Evolutionary conservation across 805 yeast species (phyloP), one percentile per base, ranked within the genome.

Genomic region (Danielia oregonensis): DNA sequence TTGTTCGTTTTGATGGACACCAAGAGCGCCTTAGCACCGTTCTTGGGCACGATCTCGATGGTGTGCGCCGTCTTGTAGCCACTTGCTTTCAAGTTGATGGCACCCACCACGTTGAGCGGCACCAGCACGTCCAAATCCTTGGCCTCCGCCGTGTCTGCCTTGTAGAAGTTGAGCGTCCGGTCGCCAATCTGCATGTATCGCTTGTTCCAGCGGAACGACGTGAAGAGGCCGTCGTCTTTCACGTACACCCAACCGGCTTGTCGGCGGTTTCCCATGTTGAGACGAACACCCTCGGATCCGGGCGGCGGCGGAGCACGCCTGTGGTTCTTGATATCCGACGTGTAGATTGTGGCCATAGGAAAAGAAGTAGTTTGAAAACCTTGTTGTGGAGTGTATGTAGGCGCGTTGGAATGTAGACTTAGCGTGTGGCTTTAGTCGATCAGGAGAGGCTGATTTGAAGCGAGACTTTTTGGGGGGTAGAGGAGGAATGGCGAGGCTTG

Each of bases 131-230:
- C 72, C 28, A 75, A 25, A 74, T 72, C 36, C 76, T 61, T 9
- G 82, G 81, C 21, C 7, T 35, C 33, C 12, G 44, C 45, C 11
- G 66, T 66, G 40, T 86, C 96, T 34, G 65, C 72, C 51, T 84
- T 86, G 64, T 80, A 85, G 44, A 91, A 77, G 36, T 80, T 82
- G 37, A 91, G 61, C 29, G 81, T 75, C 26, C 83, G 73, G 44
- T 88, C 96, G 47, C 78, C 77, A 31, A 91, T 66, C 5, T 86
- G 83, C 64, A 91, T 66, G 58, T 70, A 91, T 49, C 93, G 76
- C 54, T 88, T 88, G 39, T 89, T 88, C 98, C 98, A 91, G 47
- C 95, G 69, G 56, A 89, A 88, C 5, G 88, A 77, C 44, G 86
- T 76, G 43, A 91, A 65, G 18, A 68, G 53, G 10, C 97, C 96